Base-by-base conservation (phyloP, 129 eudicot species). In the Glebionis coronaria region DNA sequence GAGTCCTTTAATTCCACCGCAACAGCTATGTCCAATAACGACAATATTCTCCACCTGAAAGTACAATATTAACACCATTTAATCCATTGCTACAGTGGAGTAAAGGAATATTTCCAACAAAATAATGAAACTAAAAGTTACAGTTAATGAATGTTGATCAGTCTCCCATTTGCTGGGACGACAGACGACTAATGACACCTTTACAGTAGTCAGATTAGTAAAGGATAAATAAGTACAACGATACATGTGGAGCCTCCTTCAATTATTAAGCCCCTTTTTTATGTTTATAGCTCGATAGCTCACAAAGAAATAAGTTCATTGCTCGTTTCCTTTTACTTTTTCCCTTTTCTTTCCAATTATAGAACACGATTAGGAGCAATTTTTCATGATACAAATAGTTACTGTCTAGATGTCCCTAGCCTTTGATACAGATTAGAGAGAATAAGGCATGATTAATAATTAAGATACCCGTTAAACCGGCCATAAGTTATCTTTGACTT, bases 1-100 rank as follows among this genome's bases (percentile, higher is more conserved):
- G 72, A 94, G 97, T 10, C 99, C 99, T 80, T 89, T 94, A 25
- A 94, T 94, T 65, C 99, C 99, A 70, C 99, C 99, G 71, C 99
- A 89, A 71, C 95, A 79, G 80, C 99, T 89, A 76, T 94, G 97
- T 54, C 99, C 99, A 58, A 94, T 94, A 14, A 94, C 95, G 71
- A 94, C 81, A 76, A 93, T 93, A 79, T 84, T 87, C 90, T 88
- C 97, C 77, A 93, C 97, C 99, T 93, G 81, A 66, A 52, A 67
- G 45, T 65, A 66, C 65, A 46, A 16, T 25, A 55, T 27, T 44
- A n/a, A 28, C 45, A 70, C 9, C 11, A 55, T 61, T 42, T 5
- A 35, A 18, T 68, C 13, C 10, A n/a, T 13, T 61, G 18, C 13
- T 47, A 31, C 50, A 71, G 9, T 29, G 56, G 5, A 15, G 51